These are phyloP conservation scores for Cryptococcus amylolentus DNA, from an alignment of 1,284 basidiomycete species.

Conservation along the genomic window DNA sequence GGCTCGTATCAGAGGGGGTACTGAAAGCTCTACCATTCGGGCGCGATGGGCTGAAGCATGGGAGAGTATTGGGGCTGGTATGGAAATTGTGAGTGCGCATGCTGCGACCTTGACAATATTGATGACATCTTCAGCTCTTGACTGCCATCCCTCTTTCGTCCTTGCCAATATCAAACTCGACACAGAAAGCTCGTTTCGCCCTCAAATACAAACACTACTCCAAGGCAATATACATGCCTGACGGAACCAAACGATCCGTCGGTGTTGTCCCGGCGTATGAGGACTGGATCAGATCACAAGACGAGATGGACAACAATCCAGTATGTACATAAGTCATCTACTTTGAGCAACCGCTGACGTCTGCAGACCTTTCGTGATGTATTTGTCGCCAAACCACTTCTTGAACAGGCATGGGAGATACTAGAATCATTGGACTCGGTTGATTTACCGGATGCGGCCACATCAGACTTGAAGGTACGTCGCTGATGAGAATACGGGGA, in stretches of 20 bases:
- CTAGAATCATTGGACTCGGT: no score
- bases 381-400: no score
- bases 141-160: slow-evolving; percentile 6
- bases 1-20: not conserved
- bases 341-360: no score
- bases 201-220: slow-evolving; percentile 27
- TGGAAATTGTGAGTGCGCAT: slow-evolving; percentile 31
- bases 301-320: not conserved
- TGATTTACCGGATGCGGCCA: no score
- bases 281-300: not conserved
- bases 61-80: slow-evolving; percentile 19
- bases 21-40: slow-evolving; percentile 16
- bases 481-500: no score
- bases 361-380: no score
- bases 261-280: slow-evolving; percentile 10
- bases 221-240: slow-evolving; percentile 9
- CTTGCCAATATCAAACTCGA: not conserved
- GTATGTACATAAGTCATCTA: not conserved
- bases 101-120: not conserved
- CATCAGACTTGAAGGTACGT: no score
- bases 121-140: slow-evolving; percentile 12
- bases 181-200: slow-evolving; percentile 12
- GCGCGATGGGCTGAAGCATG: slow-evolving; percentile 24
- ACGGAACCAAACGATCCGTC: not conserved
- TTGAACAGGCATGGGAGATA: no score